Conservation (phyloP, 1,284 basidiomycete species). For the Rhodotorula sp. region DNA sequence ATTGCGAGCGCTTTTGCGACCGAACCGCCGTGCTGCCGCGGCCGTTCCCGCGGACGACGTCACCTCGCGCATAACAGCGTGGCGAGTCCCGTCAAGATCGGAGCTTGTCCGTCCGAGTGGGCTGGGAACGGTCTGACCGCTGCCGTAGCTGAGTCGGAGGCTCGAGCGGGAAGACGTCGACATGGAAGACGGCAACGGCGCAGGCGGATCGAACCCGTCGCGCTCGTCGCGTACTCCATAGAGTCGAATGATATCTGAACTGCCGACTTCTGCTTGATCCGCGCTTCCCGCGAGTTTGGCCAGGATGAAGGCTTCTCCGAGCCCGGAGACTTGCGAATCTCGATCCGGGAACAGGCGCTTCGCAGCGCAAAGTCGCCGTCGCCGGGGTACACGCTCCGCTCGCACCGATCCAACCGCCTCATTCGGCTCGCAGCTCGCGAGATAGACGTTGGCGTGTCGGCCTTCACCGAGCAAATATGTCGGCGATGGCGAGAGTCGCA, state of each 20-base stretch:
- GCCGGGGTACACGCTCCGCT: background rate
- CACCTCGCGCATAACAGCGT: too few relatives aligned
- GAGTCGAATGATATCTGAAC: conserved; percentile 17
- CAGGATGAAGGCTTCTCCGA: conserved; percentile 54
- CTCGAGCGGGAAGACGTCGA: background rate
- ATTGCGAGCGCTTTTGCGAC: background rate
- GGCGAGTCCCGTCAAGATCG: background rate
- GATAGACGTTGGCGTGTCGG: conserved; percentile 52
- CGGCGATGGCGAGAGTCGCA: conserved; percentile 46
- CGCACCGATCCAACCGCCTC: background rate
- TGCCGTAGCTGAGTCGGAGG: background rate
- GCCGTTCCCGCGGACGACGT: too few relatives aligned
- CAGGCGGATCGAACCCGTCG: conserved; percentile 31
- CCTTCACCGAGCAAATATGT: conserved; percentile 52
- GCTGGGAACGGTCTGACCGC: background rate
- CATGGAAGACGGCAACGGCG: background rate
- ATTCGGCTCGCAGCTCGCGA: conserved; percentile 47
- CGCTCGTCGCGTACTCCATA: conserved; percentile 39
- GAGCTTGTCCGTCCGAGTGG: background rate
- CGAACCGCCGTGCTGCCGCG: background rate
- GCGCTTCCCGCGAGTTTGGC: conserved; percentile 44
- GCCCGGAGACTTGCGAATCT: conserved; percentile 52
- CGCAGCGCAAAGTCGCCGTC: conserved; percentile 50
- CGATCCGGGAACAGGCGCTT: conserved; percentile 52
- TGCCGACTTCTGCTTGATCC: background rate